Evolutionary conservation across 2,329 filamentous ascomycete genomes (phyloP).

Genomic region (Lecanosticta acicola): DNA sequence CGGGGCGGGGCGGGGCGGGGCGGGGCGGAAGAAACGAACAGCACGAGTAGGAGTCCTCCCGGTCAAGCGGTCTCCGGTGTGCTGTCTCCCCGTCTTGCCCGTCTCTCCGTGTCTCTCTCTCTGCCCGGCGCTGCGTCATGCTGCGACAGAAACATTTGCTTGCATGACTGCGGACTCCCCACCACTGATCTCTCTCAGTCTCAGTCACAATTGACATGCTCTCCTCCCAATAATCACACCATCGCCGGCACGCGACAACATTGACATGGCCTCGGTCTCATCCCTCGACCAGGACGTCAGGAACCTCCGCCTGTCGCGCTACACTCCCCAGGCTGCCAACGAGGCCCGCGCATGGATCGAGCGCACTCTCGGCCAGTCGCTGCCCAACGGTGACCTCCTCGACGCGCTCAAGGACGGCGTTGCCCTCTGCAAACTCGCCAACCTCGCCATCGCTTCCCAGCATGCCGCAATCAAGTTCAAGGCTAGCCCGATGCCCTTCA

Average conservation of each 20-base stretch:
- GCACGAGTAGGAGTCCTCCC: too few relatives aligned
- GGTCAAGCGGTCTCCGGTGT: too few relatives aligned
- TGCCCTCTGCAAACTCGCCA: conserved; percentile 87
- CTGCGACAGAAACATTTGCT: too few relatives aligned
- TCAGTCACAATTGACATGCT: too few relatives aligned
- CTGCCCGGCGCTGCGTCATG: too few relatives aligned
- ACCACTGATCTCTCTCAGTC: too few relatives aligned
- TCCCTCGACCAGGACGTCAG: conserved; percentile 94
- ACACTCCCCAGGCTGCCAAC: conserved; percentile 82
- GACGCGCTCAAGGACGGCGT: conserved; percentile 86
- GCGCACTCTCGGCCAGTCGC: conserved; percentile 64
- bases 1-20: too few relatives aligned
- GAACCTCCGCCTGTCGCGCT: conserved; percentile 84
- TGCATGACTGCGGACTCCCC: too few relatives aligned
- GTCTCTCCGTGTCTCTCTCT: too few relatives aligned
- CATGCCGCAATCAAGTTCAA: conserved; percentile 83
- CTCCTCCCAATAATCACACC: too few relatives aligned
- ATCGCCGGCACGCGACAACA: not conserved
- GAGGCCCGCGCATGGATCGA: conserved; percentile 86
- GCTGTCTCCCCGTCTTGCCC: too few relatives aligned
- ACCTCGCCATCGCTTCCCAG: conserved; percentile 68
- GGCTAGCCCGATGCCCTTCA: conserved; percentile 89
- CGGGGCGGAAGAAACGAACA: too few relatives aligned
- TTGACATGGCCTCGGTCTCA: conserved; percentile 79
- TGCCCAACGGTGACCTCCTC: conserved; percentile 71